A percentile compares a stretch with the other conserved stretches of the same genome.
These are phyloP conservation scores for Trichosanthes cucumerina DNA, from an alignment of 306 rosid species.

Conservation along the genomic window DNA sequence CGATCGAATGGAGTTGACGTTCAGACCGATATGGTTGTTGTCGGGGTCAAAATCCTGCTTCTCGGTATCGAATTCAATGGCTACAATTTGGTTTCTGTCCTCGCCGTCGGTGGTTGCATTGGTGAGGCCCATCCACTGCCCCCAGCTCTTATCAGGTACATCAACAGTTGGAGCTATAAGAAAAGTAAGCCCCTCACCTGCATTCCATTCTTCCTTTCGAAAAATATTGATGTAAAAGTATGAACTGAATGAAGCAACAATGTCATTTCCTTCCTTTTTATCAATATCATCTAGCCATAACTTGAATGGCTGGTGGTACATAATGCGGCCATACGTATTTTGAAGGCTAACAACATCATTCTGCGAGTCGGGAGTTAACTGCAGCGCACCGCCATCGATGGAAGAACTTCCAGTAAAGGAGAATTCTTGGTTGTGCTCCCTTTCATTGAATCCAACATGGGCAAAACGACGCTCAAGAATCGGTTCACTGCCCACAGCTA, in stretches of 20 bases:
- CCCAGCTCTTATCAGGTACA: slow-evolving; percentile 23
- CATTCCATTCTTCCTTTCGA: not conserved
- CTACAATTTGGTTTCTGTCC: slow-evolving; percentile 15
- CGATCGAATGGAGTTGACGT: slow-evolving; percentile 33
- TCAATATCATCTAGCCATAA: slow-evolving; percentile 24
- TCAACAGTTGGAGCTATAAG: slow-evolving; percentile 25
- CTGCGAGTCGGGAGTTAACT: slow-evolving; percentile 24
- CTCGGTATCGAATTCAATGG: slow-evolving; percentile 35
- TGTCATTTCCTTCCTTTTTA: slow-evolving; percentile 5
- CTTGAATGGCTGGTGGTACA: slow-evolving; percentile 21
- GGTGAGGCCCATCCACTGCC: slow-evolving; percentile 44
- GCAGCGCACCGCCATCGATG: slow-evolving; percentile 18
- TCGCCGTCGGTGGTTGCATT: slow-evolving; percentile 23
- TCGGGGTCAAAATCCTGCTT: slow-evolving; percentile 31
- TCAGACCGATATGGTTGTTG: slow-evolving; percentile 32
- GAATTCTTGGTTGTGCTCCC: not conserved
- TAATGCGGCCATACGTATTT: slow-evolving; percentile 28
- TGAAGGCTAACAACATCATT: not conserved
- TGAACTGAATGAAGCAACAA: slow-evolving; percentile 41
- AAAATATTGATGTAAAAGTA: slow-evolving; percentile 24
- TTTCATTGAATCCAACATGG: not conserved
- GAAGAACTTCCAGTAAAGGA: slow-evolving; percentile 12
- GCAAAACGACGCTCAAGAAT: not conserved
- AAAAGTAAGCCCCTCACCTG: slow-evolving; percentile 38
- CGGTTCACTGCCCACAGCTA: not conserved